Evolutionary conservation across 805 yeast genomes (phyloP).

Genomic region (Sugiyamaella chiloensis): DNA sequence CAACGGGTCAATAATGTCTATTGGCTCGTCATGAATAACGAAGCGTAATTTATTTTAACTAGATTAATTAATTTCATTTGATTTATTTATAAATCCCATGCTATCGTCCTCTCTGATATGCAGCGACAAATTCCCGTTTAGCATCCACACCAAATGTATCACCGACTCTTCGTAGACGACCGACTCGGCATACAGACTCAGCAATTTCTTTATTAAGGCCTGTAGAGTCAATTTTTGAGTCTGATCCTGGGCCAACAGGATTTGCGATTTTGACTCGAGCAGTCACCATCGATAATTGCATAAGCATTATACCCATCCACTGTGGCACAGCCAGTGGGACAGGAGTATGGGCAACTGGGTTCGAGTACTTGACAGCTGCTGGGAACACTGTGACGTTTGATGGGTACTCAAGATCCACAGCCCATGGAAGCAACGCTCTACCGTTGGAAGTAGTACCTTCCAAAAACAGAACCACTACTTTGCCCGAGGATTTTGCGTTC

Average conservation of each 20-base stretch:
- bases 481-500: constrained; percentile 35
- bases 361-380: constrained; percentile 33
- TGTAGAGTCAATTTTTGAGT: constrained; percentile 15
- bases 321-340: constrained; percentile 28
- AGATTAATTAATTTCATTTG: too few relatives aligned
- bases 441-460: constrained; percentile 91
- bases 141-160: constrained; percentile 41
- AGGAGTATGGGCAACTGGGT: constrained; percentile 34
- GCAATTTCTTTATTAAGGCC: constrained; percentile 20
- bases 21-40: too few relatives aligned
- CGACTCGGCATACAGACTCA: constrained; percentile 34
- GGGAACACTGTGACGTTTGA: constrained; percentile 26
- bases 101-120: constrained; percentile 30
- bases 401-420: constrained; percentile 27
- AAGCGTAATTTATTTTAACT: too few relatives aligned
- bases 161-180: constrained; percentile 50
- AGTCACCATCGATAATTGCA: constrained; percentile 25
- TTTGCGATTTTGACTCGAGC: constrained; percentile 30
- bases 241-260: constrained; percentile 22
- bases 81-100: too few relatives aligned
- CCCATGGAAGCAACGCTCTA: constrained; percentile 63
- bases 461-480: constrained; percentile 53
- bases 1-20: constrained; percentile 10
- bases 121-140: constrained; percentile 44
- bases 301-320: constrained; percentile 29